Percentiles rank a stretch among this genome's conserved stretches.
These are phyloP conservation scores for Jackrogersella multiformis DNA, from an alignment of 495 filamentous ascomycete species.

Conservation along the genomic window DNA sequence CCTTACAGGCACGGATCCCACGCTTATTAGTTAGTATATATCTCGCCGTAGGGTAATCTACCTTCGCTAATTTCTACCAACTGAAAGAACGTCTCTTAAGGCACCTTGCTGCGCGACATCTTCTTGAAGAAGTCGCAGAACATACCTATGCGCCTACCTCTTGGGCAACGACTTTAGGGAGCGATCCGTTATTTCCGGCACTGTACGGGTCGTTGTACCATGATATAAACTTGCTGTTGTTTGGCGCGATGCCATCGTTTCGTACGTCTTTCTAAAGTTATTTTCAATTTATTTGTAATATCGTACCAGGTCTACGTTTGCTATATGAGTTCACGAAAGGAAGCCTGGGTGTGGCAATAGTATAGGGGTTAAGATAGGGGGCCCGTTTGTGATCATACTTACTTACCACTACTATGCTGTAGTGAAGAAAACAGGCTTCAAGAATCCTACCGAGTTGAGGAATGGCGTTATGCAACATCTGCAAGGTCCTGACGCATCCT, in stretches of 20 bases:
- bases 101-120: conserved; percentile 19
- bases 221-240: not conserved
- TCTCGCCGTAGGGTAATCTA: not conserved
- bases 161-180: conserved; percentile 21
- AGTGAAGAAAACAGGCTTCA: conserved; percentile 31
- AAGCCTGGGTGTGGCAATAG: not conserved
- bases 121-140: conserved; percentile 13
- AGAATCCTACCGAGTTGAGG: conserved; percentile 37
- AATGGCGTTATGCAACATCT: conserved; percentile 33
- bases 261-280: conserved; percentile 26
- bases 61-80: not conserved
- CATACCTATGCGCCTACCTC: conserved; percentile 21
- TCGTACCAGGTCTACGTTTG: not conserved
- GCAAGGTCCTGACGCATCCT: conserved; percentile 27
- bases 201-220: not conserved
- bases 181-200: conserved; percentile 28
- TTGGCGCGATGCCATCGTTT: conserved; percentile 9
- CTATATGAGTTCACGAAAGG: not conserved
- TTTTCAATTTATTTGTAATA: not conserved
- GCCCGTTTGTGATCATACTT: not conserved
- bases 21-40: conserved; percentile 28
- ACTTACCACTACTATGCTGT: not conserved
- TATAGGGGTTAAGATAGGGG: too few relatives aligned
- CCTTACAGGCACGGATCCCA: conserved; percentile 31
- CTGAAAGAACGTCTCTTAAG: conserved; percentile 13